These are phyloP conservation scores for Chamaecrista fasciculata DNA, from an alignment of 306 rosid genomes.

Conservation along the genomic window DNA sequence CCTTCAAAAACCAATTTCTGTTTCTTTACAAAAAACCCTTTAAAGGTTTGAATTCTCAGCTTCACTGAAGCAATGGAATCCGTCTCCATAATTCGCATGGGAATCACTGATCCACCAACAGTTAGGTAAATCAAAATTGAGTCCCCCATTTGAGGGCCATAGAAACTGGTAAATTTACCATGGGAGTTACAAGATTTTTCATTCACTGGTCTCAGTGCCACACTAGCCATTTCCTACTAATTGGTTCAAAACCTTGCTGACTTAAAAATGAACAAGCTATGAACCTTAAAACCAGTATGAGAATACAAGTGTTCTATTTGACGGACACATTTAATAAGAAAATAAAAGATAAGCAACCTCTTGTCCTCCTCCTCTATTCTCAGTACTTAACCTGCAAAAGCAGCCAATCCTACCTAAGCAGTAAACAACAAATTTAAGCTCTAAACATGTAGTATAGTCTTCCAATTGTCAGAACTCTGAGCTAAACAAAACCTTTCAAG, in stretches of 20 bases:
- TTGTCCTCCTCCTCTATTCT: neutral
- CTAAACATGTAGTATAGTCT: conserved; percentile 14
- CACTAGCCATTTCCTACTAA: conserved; percentile 52
- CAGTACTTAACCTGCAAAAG: conserved; percentile 15
- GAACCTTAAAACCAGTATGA: conserved; percentile 31
- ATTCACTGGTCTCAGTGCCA: conserved; percentile 44
- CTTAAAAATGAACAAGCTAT: conserved; percentile 33
- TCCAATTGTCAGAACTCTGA: conserved; percentile 28
- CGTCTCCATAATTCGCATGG: conserved; percentile 59
- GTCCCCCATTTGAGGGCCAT: conserved; percentile 32
- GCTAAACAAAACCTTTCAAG: conserved; percentile 28
- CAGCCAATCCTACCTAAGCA: conserved; percentile 17
- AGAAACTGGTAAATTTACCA: conserved; percentile 14
- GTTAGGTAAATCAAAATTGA: conserved; percentile 57
- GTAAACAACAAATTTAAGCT: conserved; percentile 24
- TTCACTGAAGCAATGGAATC: conserved; percentile 79
- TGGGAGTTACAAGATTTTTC: conserved; percentile 35
- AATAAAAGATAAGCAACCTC: conserved; percentile 28
- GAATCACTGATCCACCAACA: conserved; percentile 62
- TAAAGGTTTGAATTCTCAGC: conserved; percentile 63
- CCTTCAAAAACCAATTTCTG: conserved; percentile 74
- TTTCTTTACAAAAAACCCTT: conserved; percentile 62
- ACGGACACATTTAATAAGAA: neutral
- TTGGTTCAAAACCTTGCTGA: conserved; percentile 43
- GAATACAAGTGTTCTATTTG: neutral